phyloP scores from a whole-genome alignment of 192 early-diverging fungal genomes.

The Coemansia sp. region DNA sequence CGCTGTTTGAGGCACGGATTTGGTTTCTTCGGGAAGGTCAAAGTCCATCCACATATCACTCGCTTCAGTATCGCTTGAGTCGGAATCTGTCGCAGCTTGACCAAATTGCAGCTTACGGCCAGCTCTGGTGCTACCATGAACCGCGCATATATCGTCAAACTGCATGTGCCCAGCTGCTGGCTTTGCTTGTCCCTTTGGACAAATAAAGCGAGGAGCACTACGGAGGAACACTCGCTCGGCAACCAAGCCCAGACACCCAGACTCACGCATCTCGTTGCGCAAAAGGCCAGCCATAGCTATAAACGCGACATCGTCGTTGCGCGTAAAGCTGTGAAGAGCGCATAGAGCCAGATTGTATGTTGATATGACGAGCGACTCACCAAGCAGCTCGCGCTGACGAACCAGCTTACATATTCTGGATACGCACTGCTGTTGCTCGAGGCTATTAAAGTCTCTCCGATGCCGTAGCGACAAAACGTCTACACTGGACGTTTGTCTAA shows the following conservation, averaged over 20 bases:
- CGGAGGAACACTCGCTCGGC: constrained; percentile 19
- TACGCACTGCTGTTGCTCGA: constrained; percentile 15
- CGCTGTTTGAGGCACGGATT: not conserved
- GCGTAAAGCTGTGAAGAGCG: constrained; percentile 41
- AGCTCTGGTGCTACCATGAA: not conserved
- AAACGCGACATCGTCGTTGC: constrained; percentile 38
- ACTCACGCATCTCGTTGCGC: constrained; percentile 43
- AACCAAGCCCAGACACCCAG: constrained; percentile 40
- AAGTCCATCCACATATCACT: constrained; percentile 50
- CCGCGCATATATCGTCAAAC: not conserved
- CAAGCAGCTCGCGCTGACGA: constrained; percentile 15
- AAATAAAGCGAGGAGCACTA: constrained; percentile 24
- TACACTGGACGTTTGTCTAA: constrained; percentile 10
- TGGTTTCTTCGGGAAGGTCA: constrained; percentile 38
- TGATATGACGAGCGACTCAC: constrained; percentile 17
- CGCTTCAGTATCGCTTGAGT: not conserved
- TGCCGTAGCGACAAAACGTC: constrained; percentile 29
- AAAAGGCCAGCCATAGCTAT: constrained; percentile 47
- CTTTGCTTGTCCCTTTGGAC: not conserved
- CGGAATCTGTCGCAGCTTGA: not conserved
- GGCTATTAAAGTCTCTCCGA: constrained; percentile 19
- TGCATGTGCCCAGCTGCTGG: not conserved
- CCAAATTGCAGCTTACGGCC: not conserved
- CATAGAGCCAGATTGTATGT: constrained; percentile 38
- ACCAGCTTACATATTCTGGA: constrained; percentile 25